phyloP scores from a whole-genome alignment of 2,329 filamentous ascomycete species.

The Neofusicoccum laricinum region DNA sequence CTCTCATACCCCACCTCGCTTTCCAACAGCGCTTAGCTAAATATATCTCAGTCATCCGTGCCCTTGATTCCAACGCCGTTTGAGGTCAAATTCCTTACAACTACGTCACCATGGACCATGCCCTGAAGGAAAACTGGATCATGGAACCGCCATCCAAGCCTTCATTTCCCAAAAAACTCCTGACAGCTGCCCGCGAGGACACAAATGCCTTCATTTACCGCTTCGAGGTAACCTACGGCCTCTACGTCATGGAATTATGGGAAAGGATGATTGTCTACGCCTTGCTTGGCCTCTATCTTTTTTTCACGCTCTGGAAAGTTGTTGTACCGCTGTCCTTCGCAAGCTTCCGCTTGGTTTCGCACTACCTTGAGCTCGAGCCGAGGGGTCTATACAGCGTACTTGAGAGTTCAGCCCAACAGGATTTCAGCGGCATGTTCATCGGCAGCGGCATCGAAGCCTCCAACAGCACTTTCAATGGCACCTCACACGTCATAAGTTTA shows the following conservation, averaged over 20 bases:
- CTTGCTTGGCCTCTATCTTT: background rate
- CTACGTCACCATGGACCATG: background rate
- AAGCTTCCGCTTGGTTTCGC: background rate
- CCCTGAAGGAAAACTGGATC: background rate
- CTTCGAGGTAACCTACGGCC: slow-evolving; percentile 36
- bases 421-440: background rate
- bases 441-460: background rate
- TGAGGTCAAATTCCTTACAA: background rate
- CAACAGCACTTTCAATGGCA: background rate
- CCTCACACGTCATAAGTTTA: background rate
- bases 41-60: background rate
- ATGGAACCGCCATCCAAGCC: background rate
- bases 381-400: slow-evolving; percentile 8
- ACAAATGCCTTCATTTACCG: slow-evolving; percentile 36
- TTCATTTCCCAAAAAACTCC: background rate
- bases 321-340: background rate
- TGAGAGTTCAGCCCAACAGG: background rate
- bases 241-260: slow-evolving; percentile 18
- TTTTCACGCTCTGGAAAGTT: background rate
- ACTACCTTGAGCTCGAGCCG: background rate
- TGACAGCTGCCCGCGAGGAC: background rate
- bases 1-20: background rate
- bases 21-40: background rate
- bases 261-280: slow-evolving; percentile 16
- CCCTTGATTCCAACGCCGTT: background rate